Evolutionary conservation across 2,329 filamentous ascomycete species (phyloP).

Genomic region (Epichloe uncinata): DNA sequence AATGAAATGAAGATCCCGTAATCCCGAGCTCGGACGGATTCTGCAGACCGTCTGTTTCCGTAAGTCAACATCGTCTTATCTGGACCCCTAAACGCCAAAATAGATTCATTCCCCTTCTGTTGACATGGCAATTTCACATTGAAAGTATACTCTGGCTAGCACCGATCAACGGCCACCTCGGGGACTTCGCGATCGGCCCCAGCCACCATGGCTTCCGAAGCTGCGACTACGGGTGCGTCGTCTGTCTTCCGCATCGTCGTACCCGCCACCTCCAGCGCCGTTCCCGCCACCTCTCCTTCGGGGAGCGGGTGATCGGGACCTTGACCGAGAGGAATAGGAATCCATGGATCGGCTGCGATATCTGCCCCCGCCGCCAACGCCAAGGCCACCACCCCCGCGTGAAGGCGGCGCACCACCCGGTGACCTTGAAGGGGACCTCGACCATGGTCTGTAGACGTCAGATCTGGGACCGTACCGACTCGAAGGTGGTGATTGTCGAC

Average conservation of each 20-base stretch:
- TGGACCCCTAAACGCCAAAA: neutral
- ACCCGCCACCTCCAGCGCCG: conserved; percentile 17
- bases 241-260: conserved; percentile 11
- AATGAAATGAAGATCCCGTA: no score
- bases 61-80: neutral
- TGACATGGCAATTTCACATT: neutral
- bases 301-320: conserved; percentile 26
- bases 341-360: conserved; percentile 32
- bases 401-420: conserved; percentile 28
- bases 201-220: conserved; percentile 27
- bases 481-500: conserved; percentile 22
- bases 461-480: conserved; percentile 29
- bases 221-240: conserved; percentile 37
- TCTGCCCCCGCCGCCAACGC: conserved; percentile 21
- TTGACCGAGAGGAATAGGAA: conserved; percentile 35
- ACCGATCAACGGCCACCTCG: conserved; percentile 20
- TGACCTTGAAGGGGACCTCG: conserved; percentile 29
- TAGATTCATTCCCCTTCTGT: neutral
- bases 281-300: conserved; percentile 18
- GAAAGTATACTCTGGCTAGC: neutral
- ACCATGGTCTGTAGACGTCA: conserved; percentile 51
- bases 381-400: no score
- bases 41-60: neutral
- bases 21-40: neutral
- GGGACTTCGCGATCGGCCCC: conserved; percentile 27